Percentiles rank a stretch among this genome's conserved stretches.
These are phyloP conservation scores for Babesia bigemina DNA, from an alignment of 169 alveolate species.

Conservation along the genomic window DNA sequence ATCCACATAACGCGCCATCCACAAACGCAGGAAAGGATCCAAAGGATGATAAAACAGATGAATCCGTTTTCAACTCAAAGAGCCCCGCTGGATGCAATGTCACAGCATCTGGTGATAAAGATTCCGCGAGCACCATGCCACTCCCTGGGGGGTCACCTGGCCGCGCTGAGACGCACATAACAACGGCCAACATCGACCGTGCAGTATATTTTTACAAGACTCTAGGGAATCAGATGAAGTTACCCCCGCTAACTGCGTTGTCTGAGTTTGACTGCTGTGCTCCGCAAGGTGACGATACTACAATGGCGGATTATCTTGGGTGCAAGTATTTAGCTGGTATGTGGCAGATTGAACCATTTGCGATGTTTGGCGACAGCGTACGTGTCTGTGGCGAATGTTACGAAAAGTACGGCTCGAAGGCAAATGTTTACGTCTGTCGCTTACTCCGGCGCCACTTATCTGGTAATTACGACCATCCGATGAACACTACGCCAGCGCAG, in stretches of 20 bases:
- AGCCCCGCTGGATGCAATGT: no score
- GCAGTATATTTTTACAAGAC: constrained; percentile 11
- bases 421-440: constrained; percentile 78
- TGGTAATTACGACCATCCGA: constrained; percentile 80
- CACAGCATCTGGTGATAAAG: no score
- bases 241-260: background rate
- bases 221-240: background rate
- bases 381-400: constrained; percentile 59
- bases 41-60: no score
- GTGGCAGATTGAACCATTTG: constrained; percentile 69
- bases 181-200: constrained; percentile 9
- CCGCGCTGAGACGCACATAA: no score
- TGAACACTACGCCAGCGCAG: constrained; percentile 65
- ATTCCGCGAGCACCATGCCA: no score
- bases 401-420: constrained; percentile 64
- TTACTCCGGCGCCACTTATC: constrained; percentile 71
- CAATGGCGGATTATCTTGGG: constrained; percentile 47
- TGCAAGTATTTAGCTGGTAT: constrained; percentile 64
- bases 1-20: no score
- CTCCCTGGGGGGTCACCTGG: no score
- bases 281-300: background rate
- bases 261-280: background rate
- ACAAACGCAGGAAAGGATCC: no score
- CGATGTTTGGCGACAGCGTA: constrained; percentile 58
- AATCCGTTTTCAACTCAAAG: no score